phyloP scores from a whole-genome alignment of 176 grass and related monocot species.

The Pontederia crassipes region DNA sequence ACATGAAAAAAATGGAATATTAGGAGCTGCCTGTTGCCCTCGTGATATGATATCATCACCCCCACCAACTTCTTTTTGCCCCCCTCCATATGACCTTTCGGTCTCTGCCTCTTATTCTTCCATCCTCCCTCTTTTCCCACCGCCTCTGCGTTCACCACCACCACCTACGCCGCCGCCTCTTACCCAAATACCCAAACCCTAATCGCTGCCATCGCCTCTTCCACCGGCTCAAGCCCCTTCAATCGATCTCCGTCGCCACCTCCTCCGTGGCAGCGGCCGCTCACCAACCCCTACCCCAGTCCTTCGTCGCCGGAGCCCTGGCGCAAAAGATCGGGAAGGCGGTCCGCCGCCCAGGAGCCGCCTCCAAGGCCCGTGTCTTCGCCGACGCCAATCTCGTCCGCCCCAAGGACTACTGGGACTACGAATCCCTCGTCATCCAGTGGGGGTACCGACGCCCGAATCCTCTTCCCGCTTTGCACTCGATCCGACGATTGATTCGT shows the following conservation, averaged over 20 bases:
- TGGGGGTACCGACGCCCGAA: slow-evolving; percentile 50
- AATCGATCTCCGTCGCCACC: slow-evolving; percentile 3
- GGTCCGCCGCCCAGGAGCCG: slow-evolving; percentile 34
- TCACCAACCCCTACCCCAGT: not conserved
- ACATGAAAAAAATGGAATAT: no score
- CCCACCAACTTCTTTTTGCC: not conserved
- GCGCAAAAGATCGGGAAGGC: slow-evolving; percentile 44
- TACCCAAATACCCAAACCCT: not conserved
- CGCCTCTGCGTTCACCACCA: slow-evolving; percentile 20
- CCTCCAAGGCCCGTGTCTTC: slow-evolving; percentile 53
- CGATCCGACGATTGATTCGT: no score
- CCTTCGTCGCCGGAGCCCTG: slow-evolving; percentile 18
- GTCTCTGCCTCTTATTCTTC: slow-evolving; percentile 7
- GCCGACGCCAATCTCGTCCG: slow-evolving; percentile 51
- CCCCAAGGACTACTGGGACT: slow-evolving; percentile 83
- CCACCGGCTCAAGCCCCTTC: slow-evolving; percentile 18
- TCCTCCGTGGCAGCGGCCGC: slow-evolving; percentile 10
- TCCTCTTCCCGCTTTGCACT: not conserved
- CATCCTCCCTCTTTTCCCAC: not conserved
- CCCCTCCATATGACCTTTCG: slow-evolving; percentile 50
- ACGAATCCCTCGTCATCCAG: slow-evolving; percentile 63
- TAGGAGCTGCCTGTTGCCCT: no score
- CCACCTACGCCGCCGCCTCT: slow-evolving; percentile 8
- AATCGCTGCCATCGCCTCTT: not conserved
- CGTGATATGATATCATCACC: no score